Base-by-base conservation (phyloP, 2,329 filamentous ascomycete genomes). In the Diaporthe helianthi region DNA sequence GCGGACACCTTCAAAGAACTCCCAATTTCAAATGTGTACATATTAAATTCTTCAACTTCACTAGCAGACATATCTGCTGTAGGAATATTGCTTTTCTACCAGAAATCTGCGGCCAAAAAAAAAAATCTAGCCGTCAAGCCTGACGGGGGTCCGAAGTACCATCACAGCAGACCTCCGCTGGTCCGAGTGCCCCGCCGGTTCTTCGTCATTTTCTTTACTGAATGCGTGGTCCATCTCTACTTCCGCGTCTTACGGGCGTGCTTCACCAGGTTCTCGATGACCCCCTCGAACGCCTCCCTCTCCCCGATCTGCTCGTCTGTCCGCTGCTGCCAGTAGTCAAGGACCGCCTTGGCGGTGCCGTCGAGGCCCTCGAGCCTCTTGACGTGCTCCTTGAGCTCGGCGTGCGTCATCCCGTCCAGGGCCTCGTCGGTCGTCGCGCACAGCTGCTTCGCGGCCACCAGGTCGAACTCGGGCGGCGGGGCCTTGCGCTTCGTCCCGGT, bases 211-310 rank as follows among this genome's bases (percentile, higher is more conserved):
- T 4, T 17, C 33, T 17, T 38, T 12, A 22, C 15, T 17, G 31
- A n/a, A 38, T 29, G 26, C 9, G n/a, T 58, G 13, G 2, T 26
- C 24, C 46, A 8, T 24, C 26, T 44, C 60, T 82, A 93, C 81
- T 94, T 96, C 77, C 93, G 87, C 68, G 93, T 89, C 81, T 94
- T 93, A 78, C 93, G 87, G 61, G 93, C 93, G 82, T 97, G 93
- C 79, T 94, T 96, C 52, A 98, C 95, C 73, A 98, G 80, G 79
- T 97, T 98, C 81, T 97, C 95, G 85, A 98, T 98, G 19, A 98
- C 95, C 0, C 93, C 94, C 78, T 98, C 95, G 78, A 98, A 96
- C 3, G 94, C 93, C 78, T 98, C 95, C 74, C 96, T 91, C 77
- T 98, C 95, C 49, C 93, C 93, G 73, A 97, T 83, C 75, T 95